Base-by-base conservation (phyloP, 345 rosid species). In the Salix brachista region DNA sequence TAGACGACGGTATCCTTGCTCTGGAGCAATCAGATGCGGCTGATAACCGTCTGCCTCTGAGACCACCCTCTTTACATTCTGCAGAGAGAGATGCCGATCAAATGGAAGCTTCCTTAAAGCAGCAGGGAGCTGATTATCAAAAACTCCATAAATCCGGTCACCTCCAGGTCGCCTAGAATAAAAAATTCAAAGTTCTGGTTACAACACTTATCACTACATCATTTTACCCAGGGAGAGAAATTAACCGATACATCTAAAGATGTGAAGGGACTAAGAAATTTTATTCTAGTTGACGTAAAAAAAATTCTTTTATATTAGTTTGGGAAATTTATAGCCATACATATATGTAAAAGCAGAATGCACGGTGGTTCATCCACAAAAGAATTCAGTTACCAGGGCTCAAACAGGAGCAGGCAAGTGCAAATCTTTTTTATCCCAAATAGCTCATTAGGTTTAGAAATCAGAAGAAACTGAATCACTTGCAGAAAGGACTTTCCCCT, bases 111-210 rank as follows among this genome's bases (percentile, higher is more conserved):
- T 84, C 74, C 86, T 84, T 50, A 84, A 32, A 67, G 86, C 86
- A 75, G 86, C 86, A 23, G 86, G 84, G 48, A 84, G 86, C 77
- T 84, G 86, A 75, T 80, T 84, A 81, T 84, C 86, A 69, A 84
- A 84, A 26, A 84, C 86, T 61, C 86, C 86, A 78, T 84, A 84
- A 58, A 84, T 62, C n/a, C 86, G 71, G 72, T 84, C 86, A 36
- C 86, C 86, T 46, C 86, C 86, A 60, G 86, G 75, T 71, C 86
- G 84, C 69, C 86, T 84, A 25, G 34, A 32, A 65, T 41, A 26
- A 46, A 65, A 71, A 69, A 8, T 25, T 23, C 36, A 2, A 32
- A 39, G 30, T 28, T 7, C 50, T 26, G 0, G 37, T 62, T 16
- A 77, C 41, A 42, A 39, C 5, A 50, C 19, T 9, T 61, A 5